A percentile compares a stretch with the other conserved stretches of the same genome.
Evolutionary conservation across 2,329 filamentous ascomycete genomes (phyloP).

Genomic region (Eutypella sp.): DNA sequence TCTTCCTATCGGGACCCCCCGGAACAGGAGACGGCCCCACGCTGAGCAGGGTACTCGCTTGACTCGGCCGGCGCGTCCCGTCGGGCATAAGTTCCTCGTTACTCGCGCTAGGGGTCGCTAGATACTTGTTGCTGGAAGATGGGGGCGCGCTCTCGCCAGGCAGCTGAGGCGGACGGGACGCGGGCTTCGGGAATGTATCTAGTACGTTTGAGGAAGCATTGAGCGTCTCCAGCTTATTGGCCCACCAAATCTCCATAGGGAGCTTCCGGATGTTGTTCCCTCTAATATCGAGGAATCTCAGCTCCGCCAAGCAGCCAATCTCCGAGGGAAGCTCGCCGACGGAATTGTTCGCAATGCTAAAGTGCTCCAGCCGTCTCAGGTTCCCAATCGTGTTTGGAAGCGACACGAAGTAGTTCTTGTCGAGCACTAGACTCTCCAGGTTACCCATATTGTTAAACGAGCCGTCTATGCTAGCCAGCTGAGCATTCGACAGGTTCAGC

Average conservation of each 20-base stretch:
- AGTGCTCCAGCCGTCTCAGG: conserved; percentile 76
- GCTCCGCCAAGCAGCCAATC: conserved; percentile 79
- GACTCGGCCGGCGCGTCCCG: conserved; percentile 69
- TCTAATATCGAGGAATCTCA: conserved; percentile 80
- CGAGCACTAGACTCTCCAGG: conserved; percentile 80
- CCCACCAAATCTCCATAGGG: conserved; percentile 94
- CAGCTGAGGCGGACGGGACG: conserved; percentile 61
- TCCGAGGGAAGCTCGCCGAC: conserved; percentile 79
- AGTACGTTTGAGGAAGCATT: conserved; percentile 96
- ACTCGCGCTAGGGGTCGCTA: conserved; percentile 55
- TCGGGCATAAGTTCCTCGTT: conserved; percentile 68
- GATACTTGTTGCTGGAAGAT: conserved; percentile 35
- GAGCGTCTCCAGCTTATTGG: conserved; percentile 80
- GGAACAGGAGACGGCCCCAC: conserved; percentile 68
- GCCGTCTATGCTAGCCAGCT: conserved; percentile 84
- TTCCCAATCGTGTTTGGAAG: conserved; percentile 81
- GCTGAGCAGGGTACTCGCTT: conserved; percentile 69
- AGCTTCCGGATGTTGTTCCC: conserved; percentile 90
- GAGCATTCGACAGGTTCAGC: conserved; percentile 85
- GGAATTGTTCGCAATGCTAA: conserved; percentile 91
- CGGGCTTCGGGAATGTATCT: conserved; percentile 82
- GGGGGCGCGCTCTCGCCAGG: conserved; percentile 43
- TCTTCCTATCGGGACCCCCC: conserved; percentile 62
- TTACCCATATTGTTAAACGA: conserved; percentile 85
- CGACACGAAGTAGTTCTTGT: conserved; percentile 93